Percentiles rank a stretch among this genome's conserved stretches.
phyloP scores from a whole-genome alignment of 2,329 filamentous ascomycete genomes.

The Pseudogymnoascus sp. region DNA sequence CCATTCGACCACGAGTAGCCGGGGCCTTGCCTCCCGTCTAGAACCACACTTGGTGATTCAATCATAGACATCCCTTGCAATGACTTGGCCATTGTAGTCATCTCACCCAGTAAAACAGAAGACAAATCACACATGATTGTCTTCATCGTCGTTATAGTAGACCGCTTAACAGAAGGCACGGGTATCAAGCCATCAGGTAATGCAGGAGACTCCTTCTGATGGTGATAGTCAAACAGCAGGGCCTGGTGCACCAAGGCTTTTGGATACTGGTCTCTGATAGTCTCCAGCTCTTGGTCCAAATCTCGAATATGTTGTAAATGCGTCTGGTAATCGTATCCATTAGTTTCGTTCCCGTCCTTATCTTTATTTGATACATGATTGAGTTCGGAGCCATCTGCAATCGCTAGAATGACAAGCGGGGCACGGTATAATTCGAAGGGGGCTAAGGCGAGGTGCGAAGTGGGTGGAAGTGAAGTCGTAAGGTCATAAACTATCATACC shows the following conservation, averaged over 20 bases:
- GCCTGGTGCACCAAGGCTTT: constrained; percentile 71
- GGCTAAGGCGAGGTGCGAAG: constrained; percentile 68
- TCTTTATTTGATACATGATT: constrained; percentile 46
- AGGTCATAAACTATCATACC: constrained; percentile 86
- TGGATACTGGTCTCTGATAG: constrained; percentile 63
- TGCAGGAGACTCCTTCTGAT: constrained; percentile 40
- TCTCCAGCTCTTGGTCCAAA: constrained; percentile 60
- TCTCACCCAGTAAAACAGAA: constrained; percentile 63
- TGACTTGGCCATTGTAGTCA: constrained; percentile 65
- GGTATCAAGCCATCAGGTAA: constrained; percentile 61
- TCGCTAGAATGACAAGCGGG: constrained; percentile 71
- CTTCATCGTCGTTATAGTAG: constrained; percentile 71
- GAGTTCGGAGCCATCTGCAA: constrained; percentile 73
- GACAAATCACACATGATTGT: constrained; percentile 74
- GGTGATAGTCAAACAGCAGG: constrained; percentile 67
- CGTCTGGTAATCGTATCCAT: constrained; percentile 38
- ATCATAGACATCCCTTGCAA: constrained; percentile 67
- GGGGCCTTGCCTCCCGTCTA: constrained; percentile 34
- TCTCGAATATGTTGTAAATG: constrained; percentile 50
- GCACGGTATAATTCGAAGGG: constrained; percentile 90
- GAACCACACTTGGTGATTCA: constrained; percentile 61
- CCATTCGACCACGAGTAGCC: constrained; percentile 36
- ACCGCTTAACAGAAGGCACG: constrained; percentile 60
- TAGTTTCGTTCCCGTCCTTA: constrained; percentile 46
- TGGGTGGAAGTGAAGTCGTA: constrained; percentile 68